Conservation (phyloP, 371 early-diverging fungal species). For the Mucor saturninus region DNA sequence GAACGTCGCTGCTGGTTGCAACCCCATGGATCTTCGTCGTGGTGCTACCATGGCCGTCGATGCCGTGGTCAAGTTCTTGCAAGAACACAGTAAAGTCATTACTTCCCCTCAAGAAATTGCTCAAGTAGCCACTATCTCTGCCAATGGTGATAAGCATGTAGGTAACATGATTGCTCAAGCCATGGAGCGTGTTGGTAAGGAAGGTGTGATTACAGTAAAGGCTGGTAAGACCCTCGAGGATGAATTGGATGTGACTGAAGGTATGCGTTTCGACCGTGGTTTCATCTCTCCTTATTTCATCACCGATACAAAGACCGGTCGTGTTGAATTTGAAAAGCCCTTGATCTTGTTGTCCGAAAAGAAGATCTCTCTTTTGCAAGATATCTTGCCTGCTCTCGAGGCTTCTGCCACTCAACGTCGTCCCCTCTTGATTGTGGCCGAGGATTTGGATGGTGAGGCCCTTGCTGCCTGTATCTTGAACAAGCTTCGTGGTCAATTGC, state of each 20-base stretch:
- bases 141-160: conserved; percentile 96
- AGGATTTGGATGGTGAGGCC: conserved; percentile 98
- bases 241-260: conserved; percentile 97
- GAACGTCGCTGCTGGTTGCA: conserved; percentile 98
- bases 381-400: conserved; percentile 95
- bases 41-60: conserved; percentile 96
- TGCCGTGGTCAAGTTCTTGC: conserved; percentile 84
- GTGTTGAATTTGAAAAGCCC: conserved; percentile 98
- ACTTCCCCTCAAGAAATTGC: conserved; percentile 95
- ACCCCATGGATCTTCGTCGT: conserved; percentile 97
- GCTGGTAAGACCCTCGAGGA: conserved; percentile 98
- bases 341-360: conserved; percentile 93
- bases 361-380: conserved; percentile 95
- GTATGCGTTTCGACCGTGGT: conserved; percentile 99
- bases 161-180: conserved; percentile 96
- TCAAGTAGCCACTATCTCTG: conserved; percentile 97
- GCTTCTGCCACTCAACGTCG: conserved; percentile 92
- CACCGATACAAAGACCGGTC: conserved; percentile 95
- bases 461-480: conserved; percentile 98
- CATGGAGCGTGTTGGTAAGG: conserved; percentile 99
- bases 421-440: conserved; percentile 95
- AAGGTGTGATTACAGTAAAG: conserved; percentile 98
- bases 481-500: conserved; percentile 97
- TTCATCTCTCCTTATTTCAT: conserved; percentile 99
- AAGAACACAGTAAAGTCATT: conserved; percentile 86